Conservation (phyloP, 305 asterid genomes). For the Stenogyne calaminthoides region DNA sequence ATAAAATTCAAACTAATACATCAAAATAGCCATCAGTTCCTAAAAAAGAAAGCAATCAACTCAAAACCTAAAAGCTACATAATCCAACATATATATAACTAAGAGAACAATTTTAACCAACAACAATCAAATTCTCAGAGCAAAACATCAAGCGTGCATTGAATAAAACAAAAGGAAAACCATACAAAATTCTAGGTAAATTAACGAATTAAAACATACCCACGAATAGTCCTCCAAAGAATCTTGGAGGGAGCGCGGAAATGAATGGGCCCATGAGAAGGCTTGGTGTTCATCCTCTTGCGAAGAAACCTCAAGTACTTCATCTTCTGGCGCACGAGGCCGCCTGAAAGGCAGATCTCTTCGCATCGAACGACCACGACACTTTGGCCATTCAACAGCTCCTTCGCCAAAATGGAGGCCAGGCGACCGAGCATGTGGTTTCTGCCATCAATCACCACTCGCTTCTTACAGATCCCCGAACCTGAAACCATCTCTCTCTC, state of each 20-base stretch:
- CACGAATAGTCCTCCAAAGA: slow-evolving; percentile 95
- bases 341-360: slow-evolving; percentile 91
- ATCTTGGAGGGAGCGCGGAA: slow-evolving; percentile 97
- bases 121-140: background rate
- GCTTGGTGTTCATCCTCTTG: slow-evolving; percentile 95
- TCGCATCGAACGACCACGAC: slow-evolving; percentile 87
- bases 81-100: no score
- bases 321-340: slow-evolving; percentile 97
- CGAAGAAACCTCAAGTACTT: slow-evolving; percentile 82
- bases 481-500: slow-evolving; percentile 72
- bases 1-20: no score
- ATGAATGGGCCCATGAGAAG: slow-evolving; percentile 94
- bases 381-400: slow-evolving; percentile 71
- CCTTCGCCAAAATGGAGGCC: slow-evolving; percentile 76
- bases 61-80: no score
- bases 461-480: slow-evolving; percentile 70
- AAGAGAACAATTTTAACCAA: background rate
- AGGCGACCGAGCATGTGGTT: slow-evolving; percentile 93
- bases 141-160: background rate
- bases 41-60: no score
- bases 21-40: no score
- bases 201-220: slow-evolving; percentile 40
- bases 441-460: slow-evolving; percentile 80
- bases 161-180: background rate
- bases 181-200: background rate